Base-by-base conservation (phyloP, 2,329 filamentous ascomycete species). In the Xylariales sp. region DNA sequence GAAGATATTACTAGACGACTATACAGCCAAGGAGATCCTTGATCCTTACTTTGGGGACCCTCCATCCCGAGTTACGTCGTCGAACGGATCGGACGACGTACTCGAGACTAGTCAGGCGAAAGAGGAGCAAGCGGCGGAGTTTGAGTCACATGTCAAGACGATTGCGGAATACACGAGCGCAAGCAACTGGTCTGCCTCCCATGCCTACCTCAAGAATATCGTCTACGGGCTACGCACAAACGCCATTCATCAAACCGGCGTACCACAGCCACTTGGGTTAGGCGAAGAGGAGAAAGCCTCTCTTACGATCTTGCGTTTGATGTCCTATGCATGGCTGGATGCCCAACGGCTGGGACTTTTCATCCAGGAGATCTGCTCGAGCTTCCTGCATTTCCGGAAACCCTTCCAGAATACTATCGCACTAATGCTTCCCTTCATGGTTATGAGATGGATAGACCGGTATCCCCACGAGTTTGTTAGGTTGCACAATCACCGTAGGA, bases 311-410 rank as follows among this genome's bases (percentile, higher is more conserved):
- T 59, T 85, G 35, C 71, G 78, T 27, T 66, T 83, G 24, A 63
- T 84, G 19, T 74, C 78, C 12, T 82, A 74, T 53, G 76, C 82
- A 50, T 84, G 79, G 77, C 74, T 83, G 15, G 80, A 84, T 52
- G 69, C 69, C 29, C 66, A 71, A 33, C 84, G 82, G 60, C 66
- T 86, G 11, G 73, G 77, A 28, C 59, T 76, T 15, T 56, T 85
- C 39, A 73, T 85, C 27, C 78, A 83, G 50, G 82, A 86, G 59
- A 66, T 85, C 27, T 82, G 78, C 56, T 79, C 78, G 16, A 80
- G 73, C 53, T 85, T 84, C 56, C 66, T 84, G 33, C 80, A 84
- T 56, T 76, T 85, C 46, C 73, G 78, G 47, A 81, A 77, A 50
- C 60, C 73, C 1, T 80, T 78, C 52, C 82, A 86, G 51, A 80